phyloP scores from a whole-genome alignment of 345 rosid genomes.

The Populus euphratica region DNA sequence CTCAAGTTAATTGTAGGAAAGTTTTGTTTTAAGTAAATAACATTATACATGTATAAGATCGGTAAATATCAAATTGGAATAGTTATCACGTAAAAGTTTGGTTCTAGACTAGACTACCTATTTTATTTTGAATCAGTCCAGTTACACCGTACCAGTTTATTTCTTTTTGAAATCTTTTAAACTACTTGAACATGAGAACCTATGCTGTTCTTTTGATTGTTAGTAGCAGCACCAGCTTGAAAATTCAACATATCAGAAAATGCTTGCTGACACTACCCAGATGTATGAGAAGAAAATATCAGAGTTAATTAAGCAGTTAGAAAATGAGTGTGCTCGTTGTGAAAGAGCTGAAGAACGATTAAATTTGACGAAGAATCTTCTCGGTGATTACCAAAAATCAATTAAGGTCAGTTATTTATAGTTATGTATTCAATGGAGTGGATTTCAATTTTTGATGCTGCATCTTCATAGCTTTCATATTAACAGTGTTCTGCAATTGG shows the following conservation, averaged over 20 bases:
- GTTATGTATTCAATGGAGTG: background rate
- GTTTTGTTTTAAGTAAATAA: background rate
- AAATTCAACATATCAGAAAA: conserved; percentile 61
- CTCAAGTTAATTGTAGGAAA: background rate
- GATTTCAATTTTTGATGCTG: too few species aligned
- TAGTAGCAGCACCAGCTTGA: conserved; percentile 67
- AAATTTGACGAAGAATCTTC: conserved; percentile 40
- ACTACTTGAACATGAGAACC: background rate
- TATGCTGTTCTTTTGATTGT: conserved; percentile 36
- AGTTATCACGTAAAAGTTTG: background rate
- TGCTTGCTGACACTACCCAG: conserved; percentile 74
- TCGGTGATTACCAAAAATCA: conserved; percentile 48
- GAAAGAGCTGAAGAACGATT: conserved; percentile 48
- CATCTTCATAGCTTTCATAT: too few species aligned
- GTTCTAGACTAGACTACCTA: background rate
- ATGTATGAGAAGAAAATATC: conserved; percentile 75
- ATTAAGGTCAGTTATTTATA: conserved; percentile 49
- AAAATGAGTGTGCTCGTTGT: conserved; percentile 43
- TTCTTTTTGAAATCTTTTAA: background rate
- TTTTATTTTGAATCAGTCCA: background rate
- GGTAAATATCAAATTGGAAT: background rate
- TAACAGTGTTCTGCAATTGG: too few species aligned
- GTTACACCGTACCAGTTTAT: background rate
- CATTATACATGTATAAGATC: background rate
- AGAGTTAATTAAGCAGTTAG: conserved; percentile 52